Evolutionary conservation across 2,329 filamentous ascomycete genomes (phyloP).

Genomic region (Alternaria rosae): DNA sequence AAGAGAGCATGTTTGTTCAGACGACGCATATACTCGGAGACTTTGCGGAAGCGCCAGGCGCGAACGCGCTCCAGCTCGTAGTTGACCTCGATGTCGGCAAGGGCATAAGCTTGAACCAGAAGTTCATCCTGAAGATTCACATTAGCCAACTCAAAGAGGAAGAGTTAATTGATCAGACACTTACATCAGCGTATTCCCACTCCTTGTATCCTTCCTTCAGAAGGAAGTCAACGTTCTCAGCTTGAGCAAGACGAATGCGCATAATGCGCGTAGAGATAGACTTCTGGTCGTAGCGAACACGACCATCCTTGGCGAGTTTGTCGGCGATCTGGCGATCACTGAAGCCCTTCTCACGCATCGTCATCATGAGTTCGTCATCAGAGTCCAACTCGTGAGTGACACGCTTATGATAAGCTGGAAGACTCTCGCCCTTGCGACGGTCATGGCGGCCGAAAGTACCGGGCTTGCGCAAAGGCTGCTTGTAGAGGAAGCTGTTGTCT

Average conservation of each 20-base stretch:
- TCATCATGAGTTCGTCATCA: slow-evolving; percentile 57
- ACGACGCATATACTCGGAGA: slow-evolving; percentile 53
- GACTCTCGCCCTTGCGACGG: slow-evolving; percentile 43
- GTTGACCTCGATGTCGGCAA: slow-evolving; percentile 54
- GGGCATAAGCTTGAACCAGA: slow-evolving; percentile 51
- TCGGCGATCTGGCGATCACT: slow-evolving; percentile 55
- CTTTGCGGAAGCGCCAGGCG: slow-evolving; percentile 55
- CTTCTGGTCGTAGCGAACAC: slow-evolving; percentile 55
- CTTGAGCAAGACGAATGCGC: slow-evolving; percentile 54
- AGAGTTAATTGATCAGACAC: slow-evolving; percentile 6
- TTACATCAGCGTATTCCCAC: slow-evolving; percentile 60
- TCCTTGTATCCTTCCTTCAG: slow-evolving; percentile 57
- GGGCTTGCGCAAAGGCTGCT: slow-evolving; percentile 19
- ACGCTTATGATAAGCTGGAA: slow-evolving; percentile 52
- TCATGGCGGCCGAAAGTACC: slow-evolving; percentile 36
- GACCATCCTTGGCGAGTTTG: slow-evolving; percentile 52
- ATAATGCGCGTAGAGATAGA: slow-evolving; percentile 58
- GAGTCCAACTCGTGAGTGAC: slow-evolving; percentile 55
- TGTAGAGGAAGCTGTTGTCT: slow-evolving; percentile 10
- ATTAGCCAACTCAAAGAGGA: slow-evolving; percentile 5
- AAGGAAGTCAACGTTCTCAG: slow-evolving; percentile 53
- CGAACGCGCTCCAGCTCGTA: slow-evolving; percentile 51
- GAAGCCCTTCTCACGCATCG: slow-evolving; percentile 53
- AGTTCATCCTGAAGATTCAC: slow-evolving; percentile 51
- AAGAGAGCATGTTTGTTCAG: slow-evolving; percentile 52